phyloP scores from a whole-genome alignment of 345 rosid genomes.

The Rhodamnia argentea region DNA sequence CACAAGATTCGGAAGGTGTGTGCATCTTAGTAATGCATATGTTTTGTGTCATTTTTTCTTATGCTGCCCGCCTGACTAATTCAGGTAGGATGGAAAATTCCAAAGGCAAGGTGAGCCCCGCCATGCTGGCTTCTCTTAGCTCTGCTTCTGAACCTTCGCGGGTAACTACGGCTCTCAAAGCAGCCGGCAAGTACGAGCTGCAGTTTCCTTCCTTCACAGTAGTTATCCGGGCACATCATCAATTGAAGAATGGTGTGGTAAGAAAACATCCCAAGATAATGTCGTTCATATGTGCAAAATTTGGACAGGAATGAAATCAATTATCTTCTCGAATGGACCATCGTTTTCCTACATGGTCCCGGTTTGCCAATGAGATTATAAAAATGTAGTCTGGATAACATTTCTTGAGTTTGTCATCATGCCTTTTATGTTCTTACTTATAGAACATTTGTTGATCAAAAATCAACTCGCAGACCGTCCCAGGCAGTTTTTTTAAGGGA shows the following conservation, averaged over 20 bases:
- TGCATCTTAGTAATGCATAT: neutral
- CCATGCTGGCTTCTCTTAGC: neutral
- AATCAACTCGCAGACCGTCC: neutral
- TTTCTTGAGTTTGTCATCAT: too few relatives aligned
- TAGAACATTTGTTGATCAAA: too few relatives aligned
- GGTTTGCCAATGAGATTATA: too few relatives aligned
- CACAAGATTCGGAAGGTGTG: neutral
- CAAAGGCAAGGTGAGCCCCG: accelerated
- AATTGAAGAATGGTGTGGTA: neutral
- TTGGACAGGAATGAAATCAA: too few relatives aligned
- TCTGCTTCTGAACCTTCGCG: neutral
- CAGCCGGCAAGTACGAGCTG: neutral
- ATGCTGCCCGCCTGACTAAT: neutral
- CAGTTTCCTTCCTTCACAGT: neutral
- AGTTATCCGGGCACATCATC: neutral
- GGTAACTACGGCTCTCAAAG: neutral
- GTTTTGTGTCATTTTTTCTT: too few relatives aligned
- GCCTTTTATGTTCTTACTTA: too few relatives aligned
- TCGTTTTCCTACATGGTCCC: too few relatives aligned
- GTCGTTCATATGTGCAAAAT: too few relatives aligned
- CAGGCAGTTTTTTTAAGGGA: neutral
- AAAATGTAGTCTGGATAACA: too few relatives aligned
- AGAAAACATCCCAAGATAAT: too few relatives aligned
- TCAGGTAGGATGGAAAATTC: neutral
- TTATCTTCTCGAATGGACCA: too few relatives aligned